A percentile compares a stretch with the other conserved stretches of the same genome.
Evolutionary conservation across 2,329 filamentous ascomycete genomes (phyloP).

Genomic region (Colletotrichum sp.): DNA sequence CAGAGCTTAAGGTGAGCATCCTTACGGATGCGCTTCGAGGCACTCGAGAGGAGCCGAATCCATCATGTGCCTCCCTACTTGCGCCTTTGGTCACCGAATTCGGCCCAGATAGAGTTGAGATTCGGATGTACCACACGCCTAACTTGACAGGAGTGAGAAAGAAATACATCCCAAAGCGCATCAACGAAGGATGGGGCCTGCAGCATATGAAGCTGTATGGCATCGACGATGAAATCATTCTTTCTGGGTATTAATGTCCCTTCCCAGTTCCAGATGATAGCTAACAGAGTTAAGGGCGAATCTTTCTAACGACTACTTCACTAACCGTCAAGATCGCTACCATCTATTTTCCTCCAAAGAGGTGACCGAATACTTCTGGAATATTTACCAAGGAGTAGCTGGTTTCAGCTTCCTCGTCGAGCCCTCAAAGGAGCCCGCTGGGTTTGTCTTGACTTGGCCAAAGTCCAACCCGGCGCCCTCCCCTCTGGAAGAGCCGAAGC

Average conservation of each 20-base stretch:
- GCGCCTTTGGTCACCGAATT: constrained; percentile 85
- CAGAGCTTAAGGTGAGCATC: constrained; percentile 81
- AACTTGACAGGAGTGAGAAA: constrained; percentile 90
- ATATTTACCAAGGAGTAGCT: constrained; percentile 77
- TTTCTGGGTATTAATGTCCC: constrained; percentile 71
- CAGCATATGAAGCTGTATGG: constrained; percentile 99
- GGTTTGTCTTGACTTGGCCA: constrained; percentile 76
- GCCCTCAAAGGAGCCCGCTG: constrained; percentile 61
- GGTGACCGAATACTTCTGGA: constrained; percentile 82
- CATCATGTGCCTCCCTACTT: constrained; percentile 88
- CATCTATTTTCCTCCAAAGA: constrained; percentile 84
- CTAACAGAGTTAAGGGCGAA: constrained; percentile 65
- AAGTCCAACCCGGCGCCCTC: constrained; percentile 74
- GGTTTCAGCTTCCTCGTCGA: constrained; percentile 82
- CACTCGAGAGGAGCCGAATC: constrained; percentile 84
- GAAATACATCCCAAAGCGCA: constrained; percentile 80
- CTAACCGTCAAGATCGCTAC: constrained; percentile 92
- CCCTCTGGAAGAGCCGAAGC: constrained; percentile 72
- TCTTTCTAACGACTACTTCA: constrained; percentile 92
- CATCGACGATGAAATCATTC: constrained; percentile 91
- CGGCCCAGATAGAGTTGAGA: constrained; percentile 81
- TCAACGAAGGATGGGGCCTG: constrained; percentile 97
- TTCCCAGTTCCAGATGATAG: too few relatives aligned
- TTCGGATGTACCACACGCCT: constrained; percentile 98
- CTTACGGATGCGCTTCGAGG: constrained; percentile 91